Evolutionary conservation across 805 yeast species (phyloP).

Genomic region (Candida methanosorbosa): DNA sequence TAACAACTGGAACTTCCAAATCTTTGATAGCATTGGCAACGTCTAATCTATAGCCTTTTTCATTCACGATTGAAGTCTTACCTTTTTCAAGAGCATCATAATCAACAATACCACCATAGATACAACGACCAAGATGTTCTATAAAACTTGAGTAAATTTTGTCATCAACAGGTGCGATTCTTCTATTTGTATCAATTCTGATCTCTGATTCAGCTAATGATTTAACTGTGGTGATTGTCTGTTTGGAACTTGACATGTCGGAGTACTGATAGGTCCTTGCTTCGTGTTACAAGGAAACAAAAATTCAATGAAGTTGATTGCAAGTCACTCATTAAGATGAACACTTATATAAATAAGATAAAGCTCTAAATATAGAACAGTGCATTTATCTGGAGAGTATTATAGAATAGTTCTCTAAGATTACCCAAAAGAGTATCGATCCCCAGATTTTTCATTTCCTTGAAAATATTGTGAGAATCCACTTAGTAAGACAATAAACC

Average conservation of each 20-base stretch:
- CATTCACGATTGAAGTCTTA: constrained; percentile 8
- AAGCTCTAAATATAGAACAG: too few relatives aligned
- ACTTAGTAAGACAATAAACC: too few relatives aligned
- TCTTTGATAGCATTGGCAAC: constrained; percentile 22
- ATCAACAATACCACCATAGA: constrained; percentile 29
- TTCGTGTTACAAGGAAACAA: too few relatives aligned
- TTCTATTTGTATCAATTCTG: constrained; percentile 21
- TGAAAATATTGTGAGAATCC: too few relatives aligned
- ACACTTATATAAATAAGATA: background rate
- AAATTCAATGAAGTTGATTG: too few relatives aligned
- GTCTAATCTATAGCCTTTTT: constrained; percentile 21
- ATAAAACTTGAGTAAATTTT: constrained; percentile 26
- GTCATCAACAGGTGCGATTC: constrained; percentile 16
- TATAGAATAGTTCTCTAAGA: too few relatives aligned
- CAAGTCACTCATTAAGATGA: background rate
- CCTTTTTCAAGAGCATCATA: constrained; percentile 16
- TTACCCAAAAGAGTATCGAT: too few relatives aligned
- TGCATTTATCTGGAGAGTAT: too few relatives aligned
- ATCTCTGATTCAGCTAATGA: constrained; percentile 12
- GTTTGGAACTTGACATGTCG: constrained; percentile 12
- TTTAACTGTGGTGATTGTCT: constrained; percentile 9
- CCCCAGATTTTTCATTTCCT: too few relatives aligned
- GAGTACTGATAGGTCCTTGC: background rate
- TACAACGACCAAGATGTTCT: constrained; percentile 28
- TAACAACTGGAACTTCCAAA: constrained; percentile 24